Base-by-base conservation (phyloP, 768 basidiomycete species). In the Flagelloscypha sp. region DNA sequence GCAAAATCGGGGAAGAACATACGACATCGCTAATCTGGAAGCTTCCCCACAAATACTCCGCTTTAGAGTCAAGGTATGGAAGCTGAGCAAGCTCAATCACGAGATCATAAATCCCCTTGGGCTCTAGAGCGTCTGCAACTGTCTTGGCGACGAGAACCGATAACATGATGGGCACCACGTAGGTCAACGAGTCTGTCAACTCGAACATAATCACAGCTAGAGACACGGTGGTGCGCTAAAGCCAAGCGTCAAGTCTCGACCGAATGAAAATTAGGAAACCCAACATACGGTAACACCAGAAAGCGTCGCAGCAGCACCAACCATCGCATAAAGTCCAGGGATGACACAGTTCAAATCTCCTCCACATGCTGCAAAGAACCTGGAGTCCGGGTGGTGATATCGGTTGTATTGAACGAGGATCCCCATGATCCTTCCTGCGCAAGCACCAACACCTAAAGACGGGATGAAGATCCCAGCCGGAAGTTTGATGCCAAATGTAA, bases 391-490 rank as follows among this genome's bases (percentile, higher is more conserved):
- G 48, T 83, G 55, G 25, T 62, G 65, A 48, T 66, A 74, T 48
- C 84, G 83, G 35, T 82, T 47, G 59, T 76, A 82, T 52, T 93
- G 87, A 57, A 97, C 71, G 5, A 62, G 49, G 24, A 95, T 75
- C 23, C 94, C 94, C 23, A 89, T 48, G 23, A 97, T 74, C 16
- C 94, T 72, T 2, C 95, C 95, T 19, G 85, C 84, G 50, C 90
- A 93, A 0, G 93, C 93, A 17, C 94, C 93, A 8, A 94, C 93
- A 10, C 84, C 90, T 6, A 99, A 74, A 0, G 90, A 87, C 0
- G 95, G 95, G 25, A 99, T 88, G 59, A 99, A 99, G 46, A 98
- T 95, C 3, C 95, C 94, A 10, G 92, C 90, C 31, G 85, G 85
- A 12, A 89, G 49, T 49, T 83, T 86, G 61, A 94, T 87, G 6